Evolutionary conservation across 495 filamentous ascomycete genomes (phyloP).

Genomic region (Daldinia vernicosa): DNA sequence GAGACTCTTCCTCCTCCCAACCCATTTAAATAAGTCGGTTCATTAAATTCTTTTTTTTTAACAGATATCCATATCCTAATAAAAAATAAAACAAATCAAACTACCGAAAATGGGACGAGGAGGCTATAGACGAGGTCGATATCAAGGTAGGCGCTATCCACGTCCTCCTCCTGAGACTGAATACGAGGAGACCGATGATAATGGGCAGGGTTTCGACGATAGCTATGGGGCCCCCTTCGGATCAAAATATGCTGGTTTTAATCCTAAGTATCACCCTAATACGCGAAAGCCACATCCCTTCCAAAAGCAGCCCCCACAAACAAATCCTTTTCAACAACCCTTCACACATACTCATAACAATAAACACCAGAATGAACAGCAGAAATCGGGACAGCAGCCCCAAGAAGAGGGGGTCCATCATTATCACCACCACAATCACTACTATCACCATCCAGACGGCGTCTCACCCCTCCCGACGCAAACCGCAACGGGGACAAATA

Average conservation of each 20-base stretch:
- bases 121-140: neutral
- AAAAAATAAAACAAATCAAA: neutral
- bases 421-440: constrained; percentile 11
- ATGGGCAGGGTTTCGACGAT: neutral
- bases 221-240: neutral
- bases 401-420: neutral
- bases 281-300: neutral
- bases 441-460: neutral
- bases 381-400: neutral
- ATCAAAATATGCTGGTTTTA: neutral
- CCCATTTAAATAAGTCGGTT: neutral
- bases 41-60: neutral
- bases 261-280: neutral
- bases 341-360: neutral
- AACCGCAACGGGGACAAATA: neutral
- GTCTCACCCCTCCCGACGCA: neutral
- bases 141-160: too few species aligned
- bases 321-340: neutral
- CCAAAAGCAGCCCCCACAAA: neutral
- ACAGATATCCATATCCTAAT: neutral
- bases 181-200: neutral
- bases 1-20: neutral
- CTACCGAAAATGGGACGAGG: neutral
- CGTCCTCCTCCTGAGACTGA: neutral
- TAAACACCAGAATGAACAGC: neutral